Evolutionary conservation across 73 alveolate genomes (phyloP).

Genomic region (Durusdinium trenchii): DNA sequence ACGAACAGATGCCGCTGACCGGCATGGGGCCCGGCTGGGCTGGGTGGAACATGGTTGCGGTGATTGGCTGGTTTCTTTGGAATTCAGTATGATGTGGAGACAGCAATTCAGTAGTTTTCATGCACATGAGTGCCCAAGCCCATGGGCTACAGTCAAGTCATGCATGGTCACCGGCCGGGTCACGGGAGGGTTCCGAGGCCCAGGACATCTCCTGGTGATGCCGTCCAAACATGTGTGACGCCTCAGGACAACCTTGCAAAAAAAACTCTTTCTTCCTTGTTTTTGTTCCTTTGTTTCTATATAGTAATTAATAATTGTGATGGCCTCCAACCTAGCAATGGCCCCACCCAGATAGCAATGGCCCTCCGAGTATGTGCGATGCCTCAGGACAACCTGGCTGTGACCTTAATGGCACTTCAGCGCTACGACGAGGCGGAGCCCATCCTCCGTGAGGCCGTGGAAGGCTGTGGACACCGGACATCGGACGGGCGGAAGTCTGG

Average conservation of each 20-base stretch:
- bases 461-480: background rate
- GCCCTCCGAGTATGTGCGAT: background rate
- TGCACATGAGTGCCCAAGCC: too few relatives aligned
- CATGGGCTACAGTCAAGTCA: too few relatives aligned
- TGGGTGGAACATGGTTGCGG: background rate
- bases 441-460: conserved; percentile 13
- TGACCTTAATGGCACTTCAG: conserved; percentile 40
- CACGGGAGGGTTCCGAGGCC: too few relatives aligned
- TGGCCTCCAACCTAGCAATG: background rate
- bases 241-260: background rate
- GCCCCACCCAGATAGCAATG: background rate
- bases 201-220: too few relatives aligned
- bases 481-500: too few relatives aligned
- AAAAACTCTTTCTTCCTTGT: background rate
- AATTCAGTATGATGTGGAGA: background rate
- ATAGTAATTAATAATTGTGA: too few relatives aligned
- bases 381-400: conserved; percentile 72
- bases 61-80: background rate
- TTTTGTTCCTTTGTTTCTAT: background rate
- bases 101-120: too few relatives aligned
- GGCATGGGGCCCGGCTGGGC: background rate
- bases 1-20: background rate
- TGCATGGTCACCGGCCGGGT: too few relatives aligned
- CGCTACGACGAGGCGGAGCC: conserved; percentile 72
- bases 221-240: background rate